A percentile compares a stretch with the other conserved stretches of the same genome.
phyloP scores from a whole-genome alignment of 345 rosid species.

The Dimocarpus longan region DNA sequence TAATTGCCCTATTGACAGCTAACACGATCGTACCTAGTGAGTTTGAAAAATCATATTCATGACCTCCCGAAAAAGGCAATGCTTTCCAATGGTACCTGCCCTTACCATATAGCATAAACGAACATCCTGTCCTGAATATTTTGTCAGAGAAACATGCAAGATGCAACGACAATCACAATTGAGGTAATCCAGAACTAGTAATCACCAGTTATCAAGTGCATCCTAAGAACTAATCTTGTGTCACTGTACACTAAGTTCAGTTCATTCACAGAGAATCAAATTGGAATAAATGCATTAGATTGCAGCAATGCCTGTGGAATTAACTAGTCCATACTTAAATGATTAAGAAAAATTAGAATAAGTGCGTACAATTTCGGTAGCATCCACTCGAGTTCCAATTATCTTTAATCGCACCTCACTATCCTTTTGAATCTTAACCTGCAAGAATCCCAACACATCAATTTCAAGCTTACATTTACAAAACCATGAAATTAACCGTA shows the following conservation, averaged over 20 bases:
- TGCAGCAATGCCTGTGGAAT: neutral
- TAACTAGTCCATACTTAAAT: conserved; percentile 3
- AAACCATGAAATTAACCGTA: neutral
- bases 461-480: conserved; percentile 12
- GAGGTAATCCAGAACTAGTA: neutral
- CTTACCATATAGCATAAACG: neutral
- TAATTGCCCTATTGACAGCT: neutral
- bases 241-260: neutral
- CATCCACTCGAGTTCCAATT: conserved; percentile 92
- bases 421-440: conserved; percentile 94
- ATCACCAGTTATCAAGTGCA: neutral
- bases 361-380: conserved; percentile 72
- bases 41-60: neutral
- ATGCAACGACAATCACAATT: neutral
- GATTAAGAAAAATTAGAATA: neutral
- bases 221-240: neutral
- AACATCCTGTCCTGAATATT: neutral
- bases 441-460: conserved; percentile 19
- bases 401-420: conserved; percentile 94
- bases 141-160: neutral
- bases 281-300: neutral
- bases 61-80: neutral
- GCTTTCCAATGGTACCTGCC: neutral
- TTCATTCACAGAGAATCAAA: neutral
- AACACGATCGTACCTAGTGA: neutral